A percentile compares a stretch with the other conserved stretches of the same genome.
These are phyloP conservation scores for Hymenoscyphus linearis DNA, from an alignment of 2,329 filamentous ascomycete species.

Conservation along the genomic window DNA sequence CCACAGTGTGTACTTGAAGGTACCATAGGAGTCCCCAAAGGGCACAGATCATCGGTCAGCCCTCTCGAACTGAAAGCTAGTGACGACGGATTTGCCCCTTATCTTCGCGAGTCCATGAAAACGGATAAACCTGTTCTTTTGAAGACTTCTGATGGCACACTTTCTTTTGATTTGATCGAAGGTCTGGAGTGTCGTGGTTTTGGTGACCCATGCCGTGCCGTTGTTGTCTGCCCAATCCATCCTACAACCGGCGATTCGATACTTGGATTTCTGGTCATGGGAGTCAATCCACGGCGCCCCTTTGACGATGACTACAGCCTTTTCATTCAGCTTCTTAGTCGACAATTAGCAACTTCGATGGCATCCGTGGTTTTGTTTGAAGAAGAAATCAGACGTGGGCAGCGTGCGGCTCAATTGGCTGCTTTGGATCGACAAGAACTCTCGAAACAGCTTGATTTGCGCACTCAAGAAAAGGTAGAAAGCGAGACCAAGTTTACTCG, in stretches of 20 bases:
- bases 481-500: slow-evolving; percentile 75
- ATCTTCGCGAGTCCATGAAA: slow-evolving; percentile 72
- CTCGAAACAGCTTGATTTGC: slow-evolving; percentile 65
- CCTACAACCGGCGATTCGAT: slow-evolving; percentile 67
- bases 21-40: slow-evolving; percentile 60
- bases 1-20: slow-evolving; percentile 68
- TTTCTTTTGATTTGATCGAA: slow-evolving; percentile 59
- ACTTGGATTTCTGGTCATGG: slow-evolving; percentile 73
- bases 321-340: slow-evolving; percentile 68
- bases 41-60: slow-evolving; percentile 55
- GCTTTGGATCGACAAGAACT: slow-evolving; percentile 73
- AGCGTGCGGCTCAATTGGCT: slow-evolving; percentile 67
- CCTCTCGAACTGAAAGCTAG: slow-evolving; percentile 65
- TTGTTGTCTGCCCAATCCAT: slow-evolving; percentile 74
- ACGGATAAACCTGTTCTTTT: slow-evolving; percentile 62
- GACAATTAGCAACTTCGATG: slow-evolving; percentile 73
- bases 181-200: slow-evolving; percentile 67
- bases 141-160: slow-evolving; percentile 58
- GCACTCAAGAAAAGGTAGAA: slow-evolving; percentile 56
- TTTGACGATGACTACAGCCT: slow-evolving; percentile 78
- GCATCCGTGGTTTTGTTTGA: slow-evolving; percentile 79
- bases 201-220: slow-evolving; percentile 61
- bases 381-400: slow-evolving; percentile 72
- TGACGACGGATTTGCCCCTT: slow-evolving; percentile 68
- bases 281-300: slow-evolving; percentile 70